These are phyloP conservation scores for Tetrapyrgos nigripes DNA, from an alignment of 1,284 basidiomycete genomes.

Conservation along the genomic window DNA sequence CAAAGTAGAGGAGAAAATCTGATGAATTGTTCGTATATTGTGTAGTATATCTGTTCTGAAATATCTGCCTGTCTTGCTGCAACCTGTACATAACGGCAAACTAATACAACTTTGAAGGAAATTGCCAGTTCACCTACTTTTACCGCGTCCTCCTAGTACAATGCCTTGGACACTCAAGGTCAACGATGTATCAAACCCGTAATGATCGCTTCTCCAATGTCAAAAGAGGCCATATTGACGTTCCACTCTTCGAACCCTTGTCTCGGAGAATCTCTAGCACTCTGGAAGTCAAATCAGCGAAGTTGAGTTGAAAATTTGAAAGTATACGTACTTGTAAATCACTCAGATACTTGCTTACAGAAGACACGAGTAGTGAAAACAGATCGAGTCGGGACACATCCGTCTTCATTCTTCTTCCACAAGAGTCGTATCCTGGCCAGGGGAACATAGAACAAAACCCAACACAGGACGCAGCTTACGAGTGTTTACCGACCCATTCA, in stretches of 20 bases:
- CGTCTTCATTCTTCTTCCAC: neutral
- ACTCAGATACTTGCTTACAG: neutral
- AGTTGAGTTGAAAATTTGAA: neutral
- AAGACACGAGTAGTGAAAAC: neutral
- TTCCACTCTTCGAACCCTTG: neutral
- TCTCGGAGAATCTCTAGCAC: neutral
- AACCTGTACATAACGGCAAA: neutral
- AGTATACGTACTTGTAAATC: neutral
- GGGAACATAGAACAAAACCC: no score
- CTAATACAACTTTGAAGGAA: neutral
- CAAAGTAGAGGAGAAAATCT: constrained; percentile 17
- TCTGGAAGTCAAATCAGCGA: neutral
- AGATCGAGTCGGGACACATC: neutral
- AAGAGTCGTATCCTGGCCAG: neutral
- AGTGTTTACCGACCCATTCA: neutral
- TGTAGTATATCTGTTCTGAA: neutral
- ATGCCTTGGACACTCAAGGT: no score
- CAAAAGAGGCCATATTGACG: neutral
- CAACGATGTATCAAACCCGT: constrained; percentile 44
- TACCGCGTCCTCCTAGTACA: no score
- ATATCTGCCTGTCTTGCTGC: neutral
- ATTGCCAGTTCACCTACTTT: no score
- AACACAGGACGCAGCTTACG: no score
- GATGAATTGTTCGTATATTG: neutral
- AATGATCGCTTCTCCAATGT: constrained; percentile 37